Conservation (phyloP, 176 grass and related monocot genomes). For the Saccharum spontaneum region DNA sequence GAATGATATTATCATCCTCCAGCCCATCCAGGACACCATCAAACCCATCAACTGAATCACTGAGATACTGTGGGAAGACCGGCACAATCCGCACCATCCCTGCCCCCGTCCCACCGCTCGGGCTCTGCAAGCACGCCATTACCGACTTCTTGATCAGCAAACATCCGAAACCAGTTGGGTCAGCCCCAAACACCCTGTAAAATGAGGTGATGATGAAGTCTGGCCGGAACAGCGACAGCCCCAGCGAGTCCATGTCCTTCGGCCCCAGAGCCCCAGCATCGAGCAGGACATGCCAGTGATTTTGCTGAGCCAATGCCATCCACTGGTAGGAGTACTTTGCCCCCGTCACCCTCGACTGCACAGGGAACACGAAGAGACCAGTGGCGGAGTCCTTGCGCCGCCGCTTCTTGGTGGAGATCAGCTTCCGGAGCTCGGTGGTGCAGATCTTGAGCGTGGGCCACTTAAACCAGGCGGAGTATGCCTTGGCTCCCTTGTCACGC, state of each 20-base stretch:
- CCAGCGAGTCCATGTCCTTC: conserved; percentile 98
- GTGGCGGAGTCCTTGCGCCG: conserved; percentile 77
- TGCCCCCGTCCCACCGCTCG: conserved; percentile 60
- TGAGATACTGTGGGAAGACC: conserved; percentile 86
- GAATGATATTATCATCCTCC: conserved; percentile 74
- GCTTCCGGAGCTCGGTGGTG: conserved; percentile 84
- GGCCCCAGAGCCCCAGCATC: conserved; percentile 95
- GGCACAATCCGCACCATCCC: conserved; percentile 93
- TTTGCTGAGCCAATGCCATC: conserved; percentile 99
- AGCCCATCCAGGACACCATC: conserved; percentile 74
- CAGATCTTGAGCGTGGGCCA: conserved; percentile 86
- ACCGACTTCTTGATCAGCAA: conserved; percentile 97
- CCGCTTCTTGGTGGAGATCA: conserved; percentile 78
- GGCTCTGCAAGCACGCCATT: conserved; percentile 79
- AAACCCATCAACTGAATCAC: conserved; percentile 78
- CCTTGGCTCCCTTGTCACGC: conserved; percentile 89
- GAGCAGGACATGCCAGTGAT: conserved; percentile 95
- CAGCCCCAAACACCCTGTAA: conserved; percentile 89
- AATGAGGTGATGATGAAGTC: conserved; percentile 99
- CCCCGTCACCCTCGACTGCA: conserved; percentile 94
- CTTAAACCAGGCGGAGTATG: conserved; percentile 79
- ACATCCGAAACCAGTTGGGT: conserved; percentile 93
- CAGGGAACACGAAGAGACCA: conserved; percentile 93
- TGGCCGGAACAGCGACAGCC: conserved; percentile 85
- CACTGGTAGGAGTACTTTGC: conserved; percentile 98